Evolutionary conservation across 2,329 filamentous ascomycete genomes (phyloP).

Genomic region (Gyromitra esculenta): DNA sequence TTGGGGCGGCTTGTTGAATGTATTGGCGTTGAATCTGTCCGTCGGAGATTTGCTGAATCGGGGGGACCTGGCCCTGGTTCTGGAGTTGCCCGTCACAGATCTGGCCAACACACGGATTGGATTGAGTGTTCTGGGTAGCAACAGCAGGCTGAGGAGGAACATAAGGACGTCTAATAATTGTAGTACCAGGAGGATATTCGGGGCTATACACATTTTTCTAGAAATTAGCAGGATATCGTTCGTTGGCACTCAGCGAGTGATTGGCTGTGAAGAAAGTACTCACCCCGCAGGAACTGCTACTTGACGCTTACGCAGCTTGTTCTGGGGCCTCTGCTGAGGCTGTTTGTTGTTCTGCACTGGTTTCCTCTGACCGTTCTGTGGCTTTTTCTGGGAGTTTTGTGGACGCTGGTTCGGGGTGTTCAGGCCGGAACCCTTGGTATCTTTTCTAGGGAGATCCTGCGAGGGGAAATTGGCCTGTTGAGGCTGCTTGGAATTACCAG

Average conservation of each 20-base stretch:
- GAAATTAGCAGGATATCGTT: conserved; percentile 12
- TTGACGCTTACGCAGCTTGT: conserved; percentile 42
- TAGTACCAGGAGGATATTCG: conserved; percentile 47
- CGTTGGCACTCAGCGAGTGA: conserved; percentile 28
- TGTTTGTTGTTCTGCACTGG: conserved; percentile 12
- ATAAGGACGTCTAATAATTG: conserved; percentile 35
- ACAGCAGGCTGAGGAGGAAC: conserved; percentile 2
- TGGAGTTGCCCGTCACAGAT: conserved; percentile 33
- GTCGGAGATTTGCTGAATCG: conserved; percentile 25
- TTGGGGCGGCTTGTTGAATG: conserved; percentile 3
- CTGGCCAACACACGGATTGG: not conserved
- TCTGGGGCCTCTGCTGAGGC: conserved; percentile 24
- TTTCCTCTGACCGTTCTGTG: conserved; percentile 15
- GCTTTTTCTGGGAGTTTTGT: conserved; percentile 23
- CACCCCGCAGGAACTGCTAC: conserved; percentile 43
- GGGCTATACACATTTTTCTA: conserved; percentile 26
- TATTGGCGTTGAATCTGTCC: conserved; percentile 28
- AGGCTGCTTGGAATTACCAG: conserved; percentile 26
- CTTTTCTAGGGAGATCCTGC: conserved; percentile 24
- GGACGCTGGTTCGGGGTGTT: conserved; percentile 34
- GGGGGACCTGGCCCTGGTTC: not conserved
- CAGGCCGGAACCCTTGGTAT: conserved; percentile 18
- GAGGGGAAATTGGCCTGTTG: conserved; percentile 40
- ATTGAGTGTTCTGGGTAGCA: not conserved
- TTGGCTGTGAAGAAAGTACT: conserved; percentile 12